Evolutionary conservation across 768 basidiomycete genomes (phyloP).

Genomic region (Chalciporus pseudorubinellus): DNA sequence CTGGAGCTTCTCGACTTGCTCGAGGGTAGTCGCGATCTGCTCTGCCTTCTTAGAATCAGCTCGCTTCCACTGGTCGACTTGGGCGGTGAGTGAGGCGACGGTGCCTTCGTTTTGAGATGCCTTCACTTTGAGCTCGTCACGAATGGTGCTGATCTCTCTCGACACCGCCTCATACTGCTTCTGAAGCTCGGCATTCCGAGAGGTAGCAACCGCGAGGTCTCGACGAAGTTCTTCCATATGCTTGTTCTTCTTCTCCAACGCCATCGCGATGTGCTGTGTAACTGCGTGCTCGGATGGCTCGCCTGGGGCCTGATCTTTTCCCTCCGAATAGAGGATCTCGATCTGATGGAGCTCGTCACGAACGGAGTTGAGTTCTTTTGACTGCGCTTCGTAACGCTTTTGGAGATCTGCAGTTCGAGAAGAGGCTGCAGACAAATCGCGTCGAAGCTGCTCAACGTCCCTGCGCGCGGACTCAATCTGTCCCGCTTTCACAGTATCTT

Average conservation of each 20-base stretch:
- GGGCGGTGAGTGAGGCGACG: background rate
- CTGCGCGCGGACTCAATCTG: background rate
- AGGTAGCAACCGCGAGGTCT: background rate
- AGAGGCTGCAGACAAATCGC: background rate
- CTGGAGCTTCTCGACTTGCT: background rate
- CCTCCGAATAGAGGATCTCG: background rate
- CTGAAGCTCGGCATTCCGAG: constrained; percentile 5
- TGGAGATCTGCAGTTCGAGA: background rate
- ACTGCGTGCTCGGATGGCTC: background rate
- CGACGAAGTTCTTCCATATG: constrained; percentile 4
- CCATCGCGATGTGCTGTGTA: background rate
- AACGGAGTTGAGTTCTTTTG: background rate
- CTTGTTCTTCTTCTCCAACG: background rate
- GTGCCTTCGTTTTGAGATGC: constrained; percentile 1
- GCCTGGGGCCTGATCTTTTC: background rate
- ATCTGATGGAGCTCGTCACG: background rate
- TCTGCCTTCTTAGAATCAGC: background rate
- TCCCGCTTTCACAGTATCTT: background rate
- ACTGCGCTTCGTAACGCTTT: background rate
- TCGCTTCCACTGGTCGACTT: constrained; percentile 3
- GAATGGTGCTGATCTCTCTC: background rate
- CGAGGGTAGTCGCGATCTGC: background rate
- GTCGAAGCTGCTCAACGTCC: background rate
- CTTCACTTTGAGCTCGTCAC: constrained; percentile 2
- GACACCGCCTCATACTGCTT: background rate